Conservation (phyloP, 2,329 filamentous ascomycete genomes). For the Penicillium sp. region DNA sequence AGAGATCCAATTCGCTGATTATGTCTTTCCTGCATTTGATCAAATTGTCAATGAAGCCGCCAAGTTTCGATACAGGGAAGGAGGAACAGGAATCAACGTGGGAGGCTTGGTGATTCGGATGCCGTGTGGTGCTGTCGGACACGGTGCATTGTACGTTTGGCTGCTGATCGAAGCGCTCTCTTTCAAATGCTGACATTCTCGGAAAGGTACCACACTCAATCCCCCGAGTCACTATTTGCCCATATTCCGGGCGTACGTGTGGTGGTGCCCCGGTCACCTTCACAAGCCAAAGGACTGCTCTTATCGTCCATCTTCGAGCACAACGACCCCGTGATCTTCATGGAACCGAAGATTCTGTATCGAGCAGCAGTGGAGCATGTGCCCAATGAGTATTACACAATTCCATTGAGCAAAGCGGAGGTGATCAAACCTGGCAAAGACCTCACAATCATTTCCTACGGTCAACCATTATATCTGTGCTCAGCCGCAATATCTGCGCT, state of each 20-base stretch:
- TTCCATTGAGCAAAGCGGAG: slow-evolving; percentile 84
- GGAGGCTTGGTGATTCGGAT: slow-evolving; percentile 85
- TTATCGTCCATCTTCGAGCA: slow-evolving; percentile 70
- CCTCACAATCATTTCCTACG: slow-evolving; percentile 83
- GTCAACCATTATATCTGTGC: slow-evolving; percentile 84
- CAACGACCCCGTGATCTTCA: slow-evolving; percentile 85
- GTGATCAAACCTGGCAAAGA: slow-evolving; percentile 76
- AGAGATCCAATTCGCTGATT: slow-evolving; percentile 95
- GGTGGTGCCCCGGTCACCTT: slow-evolving; percentile 79
- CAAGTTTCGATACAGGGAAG: slow-evolving; percentile 78
- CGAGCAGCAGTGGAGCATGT: slow-evolving; percentile 90
- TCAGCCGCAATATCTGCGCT: slow-evolving; percentile 72
- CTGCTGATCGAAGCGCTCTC: background rate
- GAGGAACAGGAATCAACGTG: slow-evolving; percentile 62
- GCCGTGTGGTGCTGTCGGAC: slow-evolving; percentile 86
- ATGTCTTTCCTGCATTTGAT: slow-evolving; percentile 89
- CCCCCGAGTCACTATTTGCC: slow-evolving; percentile 82
- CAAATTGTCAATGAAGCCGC: slow-evolving; percentile 92
- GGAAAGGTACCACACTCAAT: slow-evolving; percentile 74
- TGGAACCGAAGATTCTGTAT: slow-evolving; percentile 94
- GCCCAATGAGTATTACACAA: slow-evolving; percentile 73
- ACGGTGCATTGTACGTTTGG: slow-evolving; percentile 67
- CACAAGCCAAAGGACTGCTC: slow-evolving; percentile 85
- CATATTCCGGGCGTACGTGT: slow-evolving; percentile 84
- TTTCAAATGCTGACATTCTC: background rate